Evolutionary conservation across 2,329 filamentous ascomycete species (phyloP), one percentile per base, ranked within the genome.

Genomic region (Epichloe hybrida): DNA sequence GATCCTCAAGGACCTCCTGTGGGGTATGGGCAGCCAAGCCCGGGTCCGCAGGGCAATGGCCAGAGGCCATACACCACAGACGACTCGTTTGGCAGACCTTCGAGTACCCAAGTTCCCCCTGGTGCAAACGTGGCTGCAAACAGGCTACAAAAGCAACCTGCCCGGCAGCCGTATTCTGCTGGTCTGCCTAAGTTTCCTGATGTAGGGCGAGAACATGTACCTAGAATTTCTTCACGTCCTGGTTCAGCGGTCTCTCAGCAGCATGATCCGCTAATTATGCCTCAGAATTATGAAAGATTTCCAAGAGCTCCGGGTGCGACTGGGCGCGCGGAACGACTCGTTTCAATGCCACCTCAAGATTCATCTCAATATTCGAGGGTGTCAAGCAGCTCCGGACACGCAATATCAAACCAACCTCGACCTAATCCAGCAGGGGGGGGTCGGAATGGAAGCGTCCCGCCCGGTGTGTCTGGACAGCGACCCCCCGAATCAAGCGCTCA

Each of bases 1-100:
- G 70, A 72, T 34, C 65, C 66, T 17, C 72, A 72, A 55, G 58
- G 62, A 15, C 66, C 53, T n/a, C 20, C 12, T n/a, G 56, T 53
- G n/a, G 69, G 65, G 1, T 72, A 74, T 54, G 64, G 69, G 31
- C 65, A 69, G 46, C 59, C 64, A 12, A 73, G 63, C 55, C 71
- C 66, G 55, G 70, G 62, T 38, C 57, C 49, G 8, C 50, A 52
- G 27, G 51, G 52, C n/a, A 35, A 34, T 17, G 50, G 50, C 13
- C 53, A 53, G 17, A 47, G 53, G 17, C 56, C 54, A 34, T 54
- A 59, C 53, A 49, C 58, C 50, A 46, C 49, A 35, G 56, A 63
- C 9, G 56, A 57, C 20, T n/a, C 50, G 50, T 52, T 61, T 40
- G 42, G 51, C 13, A 43, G 60, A 42, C 61, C 63, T 43, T 57